Evolutionary conservation across 2,329 filamentous ascomycete genomes (phyloP).

Genomic region (Bipolaris victoriae): DNA sequence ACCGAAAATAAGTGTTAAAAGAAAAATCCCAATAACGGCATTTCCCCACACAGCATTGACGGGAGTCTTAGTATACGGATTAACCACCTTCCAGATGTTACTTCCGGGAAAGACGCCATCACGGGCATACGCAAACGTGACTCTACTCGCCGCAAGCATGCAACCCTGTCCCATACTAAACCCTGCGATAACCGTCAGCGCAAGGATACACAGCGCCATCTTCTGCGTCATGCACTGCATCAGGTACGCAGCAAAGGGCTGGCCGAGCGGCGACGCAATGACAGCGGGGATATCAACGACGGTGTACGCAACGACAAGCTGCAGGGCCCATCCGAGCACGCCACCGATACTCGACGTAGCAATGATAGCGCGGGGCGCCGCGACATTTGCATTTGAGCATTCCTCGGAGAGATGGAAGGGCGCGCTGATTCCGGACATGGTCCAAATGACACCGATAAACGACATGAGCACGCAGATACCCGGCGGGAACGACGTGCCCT

Average conservation of each 20-base stretch:
- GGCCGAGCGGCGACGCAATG: constrained; percentile 66
- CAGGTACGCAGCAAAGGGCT: constrained; percentile 74
- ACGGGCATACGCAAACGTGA: constrained; percentile 75
- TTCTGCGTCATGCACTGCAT: constrained; percentile 68
- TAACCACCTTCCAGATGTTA: constrained; percentile 64
- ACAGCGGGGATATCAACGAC: constrained; percentile 67
- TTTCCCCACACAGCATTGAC: constrained; percentile 76
- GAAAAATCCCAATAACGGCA: constrained; percentile 62
- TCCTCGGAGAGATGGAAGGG: constrained; percentile 78
- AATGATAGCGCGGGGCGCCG: constrained; percentile 73
- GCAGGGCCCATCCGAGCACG: constrained; percentile 73
- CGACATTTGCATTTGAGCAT: constrained; percentile 74
- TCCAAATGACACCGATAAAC: constrained; percentile 74
- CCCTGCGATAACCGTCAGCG: constrained; percentile 70
- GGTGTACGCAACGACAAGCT: constrained; percentile 75
- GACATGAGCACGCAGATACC: constrained; percentile 73
- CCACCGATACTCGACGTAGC: constrained; percentile 71
- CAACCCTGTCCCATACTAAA: constrained; percentile 77
- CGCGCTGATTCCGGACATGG: constrained; percentile 70
- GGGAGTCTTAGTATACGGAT: constrained; percentile 66
- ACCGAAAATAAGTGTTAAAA: constrained; percentile 69
- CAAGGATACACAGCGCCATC: constrained; percentile 66
- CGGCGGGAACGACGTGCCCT: constrained; percentile 70
- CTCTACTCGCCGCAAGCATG: constrained; percentile 70
- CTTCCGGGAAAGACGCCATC: constrained; percentile 72